Evolutionary conservation across 768 basidiomycete species (phyloP).

Genomic region (Floccularia luteovirens): DNA sequence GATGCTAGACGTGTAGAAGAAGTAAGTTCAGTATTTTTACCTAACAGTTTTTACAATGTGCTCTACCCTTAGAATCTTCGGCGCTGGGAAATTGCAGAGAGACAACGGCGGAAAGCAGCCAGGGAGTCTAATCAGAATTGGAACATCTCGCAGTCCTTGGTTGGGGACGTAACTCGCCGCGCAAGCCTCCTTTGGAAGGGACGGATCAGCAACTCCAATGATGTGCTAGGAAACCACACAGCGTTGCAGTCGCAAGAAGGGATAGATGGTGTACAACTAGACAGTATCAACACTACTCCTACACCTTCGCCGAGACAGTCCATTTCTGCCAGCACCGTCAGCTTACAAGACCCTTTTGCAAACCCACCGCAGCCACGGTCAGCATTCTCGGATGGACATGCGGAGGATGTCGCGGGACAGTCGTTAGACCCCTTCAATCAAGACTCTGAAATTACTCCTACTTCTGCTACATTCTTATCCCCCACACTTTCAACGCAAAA

Average conservation of each 20-base stretch:
- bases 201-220: conserved; percentile 21
- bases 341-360: conserved; percentile 40
- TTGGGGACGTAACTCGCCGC: conserved; percentile 49
- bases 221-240: conserved; percentile 31
- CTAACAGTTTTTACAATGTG: conserved; percentile 5
- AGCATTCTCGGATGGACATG: conserved; percentile 37
- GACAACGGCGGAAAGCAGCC: conserved; percentile 65
- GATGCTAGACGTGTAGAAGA: conserved; percentile 69
- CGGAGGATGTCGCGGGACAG: not conserved
- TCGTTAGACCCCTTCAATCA: not conserved
- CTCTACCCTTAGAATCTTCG: conserved; percentile 49
- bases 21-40: conserved; percentile 28
- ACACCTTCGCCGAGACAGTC: conserved; percentile 29
- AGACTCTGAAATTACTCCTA: not conserved
- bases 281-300: conserved; percentile 29
- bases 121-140: conserved; percentile 39
- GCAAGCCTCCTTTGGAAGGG: conserved; percentile 52
- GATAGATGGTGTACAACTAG: conserved; percentile 47
- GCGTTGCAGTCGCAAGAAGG: conserved; percentile 44
- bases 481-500: conserved; percentile 12
- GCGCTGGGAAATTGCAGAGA: conserved; percentile 73
- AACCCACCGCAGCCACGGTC: conserved; percentile 37
- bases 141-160: conserved; percentile 31
- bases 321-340: conserved; percentile 15
- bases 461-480: conserved; percentile 2